These are phyloP conservation scores for Incumbomyces lentus DNA, from an alignment of 2,329 filamentous ascomycete species.

Conservation along the genomic window DNA sequence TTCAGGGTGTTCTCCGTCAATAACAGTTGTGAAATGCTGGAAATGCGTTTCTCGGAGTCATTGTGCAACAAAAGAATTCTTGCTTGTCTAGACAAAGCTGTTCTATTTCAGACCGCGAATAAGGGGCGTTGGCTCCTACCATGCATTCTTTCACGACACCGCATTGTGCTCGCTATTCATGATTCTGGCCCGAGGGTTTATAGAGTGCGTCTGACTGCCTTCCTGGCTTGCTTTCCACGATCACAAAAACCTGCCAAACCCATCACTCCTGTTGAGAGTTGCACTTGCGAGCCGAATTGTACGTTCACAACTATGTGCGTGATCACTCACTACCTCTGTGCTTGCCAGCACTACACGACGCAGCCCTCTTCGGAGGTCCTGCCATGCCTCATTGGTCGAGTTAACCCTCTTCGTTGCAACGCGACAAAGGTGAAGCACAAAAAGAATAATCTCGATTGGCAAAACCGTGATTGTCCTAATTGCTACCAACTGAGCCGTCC, in stretches of 20 bases:
- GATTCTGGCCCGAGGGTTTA: no score
- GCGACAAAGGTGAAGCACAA: background rate
- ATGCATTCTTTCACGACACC: background rate
- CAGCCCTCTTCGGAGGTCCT: background rate
- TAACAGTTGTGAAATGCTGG: background rate
- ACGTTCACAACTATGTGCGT: background rate
- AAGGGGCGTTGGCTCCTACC: background rate
- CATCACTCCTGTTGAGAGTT: background rate
- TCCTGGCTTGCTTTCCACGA: background rate
- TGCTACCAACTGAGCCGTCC: background rate
- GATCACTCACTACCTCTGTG: background rate
- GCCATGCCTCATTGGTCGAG: background rate
- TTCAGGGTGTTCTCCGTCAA: background rate
- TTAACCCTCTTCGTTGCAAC: constrained; percentile 1
- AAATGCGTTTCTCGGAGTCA: background rate
- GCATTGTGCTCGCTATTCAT: background rate
- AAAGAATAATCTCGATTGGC: constrained; percentile 1
- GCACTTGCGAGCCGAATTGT: no score
- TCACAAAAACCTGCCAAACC: background rate
- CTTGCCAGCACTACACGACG: background rate
- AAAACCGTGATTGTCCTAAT: background rate
- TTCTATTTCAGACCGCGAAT: background rate
- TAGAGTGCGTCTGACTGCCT: background rate
- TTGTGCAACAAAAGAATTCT: background rate
- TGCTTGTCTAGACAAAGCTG: background rate